Evolutionary conservation across 345 rosid genomes (phyloP).

Genomic region (Limnanthes douglasii): DNA sequence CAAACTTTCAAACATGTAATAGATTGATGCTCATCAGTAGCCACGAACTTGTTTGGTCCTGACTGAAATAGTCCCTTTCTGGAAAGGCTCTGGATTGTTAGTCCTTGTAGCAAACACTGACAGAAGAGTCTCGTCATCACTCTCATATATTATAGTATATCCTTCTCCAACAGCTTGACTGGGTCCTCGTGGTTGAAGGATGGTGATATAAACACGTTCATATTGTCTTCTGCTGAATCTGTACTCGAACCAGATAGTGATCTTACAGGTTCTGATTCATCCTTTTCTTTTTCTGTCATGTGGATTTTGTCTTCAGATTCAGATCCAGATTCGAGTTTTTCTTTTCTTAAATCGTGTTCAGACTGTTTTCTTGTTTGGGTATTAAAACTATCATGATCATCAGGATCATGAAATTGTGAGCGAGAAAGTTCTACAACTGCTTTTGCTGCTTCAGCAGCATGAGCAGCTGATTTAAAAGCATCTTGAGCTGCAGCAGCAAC

Average conservation of each 20-base stretch:
- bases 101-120: too few relatives aligned
- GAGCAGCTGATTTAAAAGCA: slow-evolving; percentile 74
- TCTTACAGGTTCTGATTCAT: slow-evolving; percentile 16
- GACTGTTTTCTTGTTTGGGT: not conserved
- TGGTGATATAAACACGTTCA: slow-evolving; percentile 14
- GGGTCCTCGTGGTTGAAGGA: slow-evolving; percentile 34
- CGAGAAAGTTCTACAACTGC: slow-evolving; percentile 92
- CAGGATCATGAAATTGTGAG: slow-evolving; percentile 27
- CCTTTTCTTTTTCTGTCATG: slow-evolving; percentile 9
- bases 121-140: slow-evolving; percentile 30
- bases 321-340: too few relatives aligned
- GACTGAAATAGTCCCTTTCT: too few relatives aligned
- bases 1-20: too few relatives aligned
- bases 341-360: not conserved
- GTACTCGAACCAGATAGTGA: slow-evolving; percentile 17
- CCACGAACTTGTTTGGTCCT: too few relatives aligned
- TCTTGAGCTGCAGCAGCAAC: slow-evolving; percentile 96
- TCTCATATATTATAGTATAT: slow-evolving; percentile 34
- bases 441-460: slow-evolving; percentile 85
- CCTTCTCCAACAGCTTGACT: slow-evolving; percentile 42
- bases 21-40: too few relatives aligned
- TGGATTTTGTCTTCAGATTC: slow-evolving; percentile 8
- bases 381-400: slow-evolving; percentile 6
- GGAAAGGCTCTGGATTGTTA: too few relatives aligned
- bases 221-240: slow-evolving; percentile 22